A percentile compares a stretch with the other conserved stretches of the same genome.
Conservation (phyloP, 495 filamentous ascomycete species). For the Tuber calosporum region DNA sequence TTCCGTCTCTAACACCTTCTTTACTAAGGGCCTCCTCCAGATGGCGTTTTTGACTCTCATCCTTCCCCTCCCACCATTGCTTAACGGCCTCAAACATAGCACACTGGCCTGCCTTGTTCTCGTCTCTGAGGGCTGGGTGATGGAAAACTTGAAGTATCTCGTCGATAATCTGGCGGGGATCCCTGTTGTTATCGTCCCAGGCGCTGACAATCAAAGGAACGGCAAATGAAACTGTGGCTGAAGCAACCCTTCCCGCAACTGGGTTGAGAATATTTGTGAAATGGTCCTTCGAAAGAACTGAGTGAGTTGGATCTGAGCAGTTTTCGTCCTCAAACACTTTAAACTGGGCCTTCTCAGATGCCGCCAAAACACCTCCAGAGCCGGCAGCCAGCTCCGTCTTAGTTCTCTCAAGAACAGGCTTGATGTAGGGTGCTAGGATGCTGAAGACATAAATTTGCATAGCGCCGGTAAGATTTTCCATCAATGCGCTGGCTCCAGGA, state of each 20-base stretch:
- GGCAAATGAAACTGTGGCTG: conserved; percentile 66
- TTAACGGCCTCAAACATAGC: conserved; percentile 73
- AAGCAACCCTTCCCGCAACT: conserved; percentile 71
- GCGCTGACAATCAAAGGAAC: conserved; percentile 75
- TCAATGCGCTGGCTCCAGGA: conserved; percentile 65
- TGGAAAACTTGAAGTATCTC: conserved; percentile 75
- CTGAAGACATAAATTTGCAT: conserved; percentile 78
- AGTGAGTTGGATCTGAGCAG: conserved; percentile 74
- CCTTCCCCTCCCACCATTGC: conserved; percentile 68
- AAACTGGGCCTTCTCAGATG: conserved; percentile 69
- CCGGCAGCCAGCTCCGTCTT: conserved; percentile 77
- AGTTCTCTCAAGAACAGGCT: conserved; percentile 75
- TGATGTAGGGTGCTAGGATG: conserved; percentile 71
- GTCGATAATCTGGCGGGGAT: conserved; percentile 59
- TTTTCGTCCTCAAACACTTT: conserved; percentile 72
- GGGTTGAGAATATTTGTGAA: conserved; percentile 82
- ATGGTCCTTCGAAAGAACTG: conserved; percentile 87
- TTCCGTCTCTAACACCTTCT: conserved; percentile 62
- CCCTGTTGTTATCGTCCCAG: conserved; percentile 68
- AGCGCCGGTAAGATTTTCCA: conserved; percentile 70
- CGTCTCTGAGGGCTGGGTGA: conserved; percentile 67
- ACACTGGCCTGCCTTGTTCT: conserved; percentile 63
- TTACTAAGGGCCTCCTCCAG: conserved; percentile 66
- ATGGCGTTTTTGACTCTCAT: conserved; percentile 52
- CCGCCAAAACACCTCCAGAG: conserved; percentile 71